Conservation (phyloP, 2,329 filamentous ascomycete genomes). For the Alternaria brassicicola region DNA sequence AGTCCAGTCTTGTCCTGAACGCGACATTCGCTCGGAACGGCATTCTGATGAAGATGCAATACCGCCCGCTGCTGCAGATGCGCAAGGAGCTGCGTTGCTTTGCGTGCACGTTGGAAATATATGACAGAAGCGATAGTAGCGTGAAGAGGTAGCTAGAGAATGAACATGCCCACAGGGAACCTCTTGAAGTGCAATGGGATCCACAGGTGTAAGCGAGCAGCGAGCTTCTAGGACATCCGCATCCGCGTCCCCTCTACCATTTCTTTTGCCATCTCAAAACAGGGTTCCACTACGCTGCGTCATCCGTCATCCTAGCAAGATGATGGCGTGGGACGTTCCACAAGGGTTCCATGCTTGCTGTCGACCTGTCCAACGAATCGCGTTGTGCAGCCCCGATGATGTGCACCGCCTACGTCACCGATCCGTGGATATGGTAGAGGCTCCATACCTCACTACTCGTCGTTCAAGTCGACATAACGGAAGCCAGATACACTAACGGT, state of each 20-base stretch:
- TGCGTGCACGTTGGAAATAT: neutral
- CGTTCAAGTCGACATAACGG: constrained; percentile 6
- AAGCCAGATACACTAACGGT: constrained; percentile 6
- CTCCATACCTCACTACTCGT: constrained; percentile 13
- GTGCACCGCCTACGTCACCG: constrained; percentile 24
- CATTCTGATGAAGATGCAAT: neutral
- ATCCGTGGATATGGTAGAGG: constrained; percentile 14
- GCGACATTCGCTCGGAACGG: neutral
- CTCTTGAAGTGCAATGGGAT: neutral
- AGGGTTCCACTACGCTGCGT: constrained; percentile 31
- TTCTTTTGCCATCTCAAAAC: constrained; percentile 22
- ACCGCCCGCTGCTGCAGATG: no score
- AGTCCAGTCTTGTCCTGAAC: neutral
- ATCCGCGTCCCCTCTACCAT: constrained; percentile 10
- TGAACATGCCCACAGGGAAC: neutral
- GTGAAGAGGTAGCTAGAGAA: neutral
- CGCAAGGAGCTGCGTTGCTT: neutral
- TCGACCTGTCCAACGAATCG: constrained; percentile 17
- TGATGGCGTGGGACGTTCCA: constrained; percentile 21
- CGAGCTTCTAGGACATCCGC: constrained; percentile 11
- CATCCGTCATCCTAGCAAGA: constrained; percentile 22
- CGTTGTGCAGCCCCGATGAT: constrained; percentile 5
- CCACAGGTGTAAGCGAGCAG: constrained; percentile 10
- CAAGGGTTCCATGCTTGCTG: constrained; percentile 31
- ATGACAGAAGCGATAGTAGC: neutral